Base-by-base conservation (phyloP, 164 flowering plant species). In the Cinnamomum micranthum region DNA sequence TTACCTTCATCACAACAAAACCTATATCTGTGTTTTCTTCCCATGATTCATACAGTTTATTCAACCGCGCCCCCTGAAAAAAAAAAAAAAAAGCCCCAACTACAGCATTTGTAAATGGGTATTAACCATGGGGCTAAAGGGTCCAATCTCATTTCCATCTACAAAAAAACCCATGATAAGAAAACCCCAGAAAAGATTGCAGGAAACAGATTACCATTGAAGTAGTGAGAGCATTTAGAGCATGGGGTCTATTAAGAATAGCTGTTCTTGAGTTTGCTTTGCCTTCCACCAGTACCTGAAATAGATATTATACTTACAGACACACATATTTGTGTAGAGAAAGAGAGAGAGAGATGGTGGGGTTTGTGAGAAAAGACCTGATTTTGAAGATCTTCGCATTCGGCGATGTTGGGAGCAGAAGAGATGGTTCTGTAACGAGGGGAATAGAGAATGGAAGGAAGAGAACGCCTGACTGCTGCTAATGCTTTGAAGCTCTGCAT, bases 281-380 rank as follows among this genome's bases (percentile, higher is more conserved):
- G 67, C 98, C 99, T 86, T 93, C 90, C 35, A 95, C 97, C 64
- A 87, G 78, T 71, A 95, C 92, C 97, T 95, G 83, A 71, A 85
- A 77, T 5, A 71, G 7, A 73, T 59, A 20, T 17, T 22, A 27
- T n/a, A 22, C 17, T 64, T 64, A 17, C 35, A 66, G 33, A 58
- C 67, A 24, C 35, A 6, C 35, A 9, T 41, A 41, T 41, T 41
- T 6, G 47, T 41, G 13, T 11, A 11, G 15, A 50, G 24, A 10
- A 1, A 15, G 23, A 41, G 5, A 33, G 31, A 47, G 31, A 67
- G 33, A 50, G 5, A 22, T 22, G 41, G 58, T 17, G 69, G 70
- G 15, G 28, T 47, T 24, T 2, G 41, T n/a, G 59, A 52, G 63
- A 52, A 78, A 28, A 19, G 22, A 83, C 97, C 87, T 86, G 87